phyloP scores from a whole-genome alignment of 225 moss, liverwort and hornwort genomes.

The Pseudisothecium myosuroides region DNA sequence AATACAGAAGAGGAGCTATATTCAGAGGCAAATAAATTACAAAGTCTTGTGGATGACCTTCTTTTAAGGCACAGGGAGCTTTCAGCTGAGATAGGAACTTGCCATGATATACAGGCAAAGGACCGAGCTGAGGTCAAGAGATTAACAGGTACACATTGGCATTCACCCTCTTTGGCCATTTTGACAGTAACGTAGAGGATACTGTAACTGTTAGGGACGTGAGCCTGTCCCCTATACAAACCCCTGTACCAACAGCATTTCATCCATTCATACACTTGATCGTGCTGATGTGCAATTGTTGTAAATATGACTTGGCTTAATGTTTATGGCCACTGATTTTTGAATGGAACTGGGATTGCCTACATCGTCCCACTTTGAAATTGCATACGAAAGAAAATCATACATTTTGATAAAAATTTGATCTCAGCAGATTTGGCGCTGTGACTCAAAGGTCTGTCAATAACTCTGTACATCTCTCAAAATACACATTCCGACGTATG shows the following conservation, averaged over 20 bases:
- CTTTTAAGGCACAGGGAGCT: conserved; percentile 71
- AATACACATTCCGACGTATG: not conserved
- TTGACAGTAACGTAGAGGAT: not conserved
- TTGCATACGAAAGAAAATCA: not conserved
- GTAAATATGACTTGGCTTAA: not conserved
- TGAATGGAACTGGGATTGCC: not conserved
- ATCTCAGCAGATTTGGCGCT: not conserved
- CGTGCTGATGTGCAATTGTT: not conserved
- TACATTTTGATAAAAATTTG: not conserved
- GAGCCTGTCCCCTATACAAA: not conserved
- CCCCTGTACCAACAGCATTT: not conserved
- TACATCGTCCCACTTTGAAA: not conserved
- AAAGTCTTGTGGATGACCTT: conserved; percentile 52
- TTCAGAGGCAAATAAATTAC: conserved; percentile 42
- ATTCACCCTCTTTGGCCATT: not conserved
- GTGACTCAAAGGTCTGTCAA: not conserved
- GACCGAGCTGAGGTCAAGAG: conserved; percentile 66
- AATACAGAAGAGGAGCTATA: conserved; percentile 54
- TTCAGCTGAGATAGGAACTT: conserved; percentile 51
- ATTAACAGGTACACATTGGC: conserved; percentile 36
- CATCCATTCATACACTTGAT: not conserved
- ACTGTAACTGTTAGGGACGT: not conserved
- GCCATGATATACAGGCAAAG: conserved; percentile 61
- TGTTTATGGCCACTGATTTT: not conserved
- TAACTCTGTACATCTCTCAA: not conserved